These are phyloP conservation scores for Trichoderma arundinaceum DNA, from an alignment of 2,329 filamentous ascomycete species.

Conservation along the genomic window DNA sequence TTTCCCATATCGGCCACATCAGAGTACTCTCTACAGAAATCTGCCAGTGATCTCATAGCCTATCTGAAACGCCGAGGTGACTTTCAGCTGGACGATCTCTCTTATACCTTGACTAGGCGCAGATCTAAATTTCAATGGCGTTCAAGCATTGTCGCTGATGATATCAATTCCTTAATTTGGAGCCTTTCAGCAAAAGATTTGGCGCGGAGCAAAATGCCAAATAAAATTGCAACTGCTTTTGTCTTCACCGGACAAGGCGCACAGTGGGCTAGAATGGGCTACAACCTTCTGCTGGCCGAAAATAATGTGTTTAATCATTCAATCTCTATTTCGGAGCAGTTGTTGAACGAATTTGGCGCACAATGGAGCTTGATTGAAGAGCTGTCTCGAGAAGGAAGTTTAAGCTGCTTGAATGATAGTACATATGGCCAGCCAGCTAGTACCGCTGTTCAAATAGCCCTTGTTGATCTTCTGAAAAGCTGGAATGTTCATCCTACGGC, in stretches of 20 bases:
- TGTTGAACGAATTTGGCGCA: conserved; percentile 1
- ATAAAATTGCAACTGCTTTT: not conserved
- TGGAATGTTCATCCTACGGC: conserved; percentile 33
- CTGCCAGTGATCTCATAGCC: not conserved
- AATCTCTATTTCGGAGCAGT: not conserved
- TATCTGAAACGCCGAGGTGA: not conserved
- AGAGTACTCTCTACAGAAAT: not conserved
- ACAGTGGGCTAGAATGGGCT: conserved; percentile 15
- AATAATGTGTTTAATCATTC: not conserved
- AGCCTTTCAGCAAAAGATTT: conserved; percentile 1
- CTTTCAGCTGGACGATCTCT: not conserved
- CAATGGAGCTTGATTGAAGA: conserved; percentile 21
- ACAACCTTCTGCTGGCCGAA: not conserved
- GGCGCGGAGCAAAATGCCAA: not conserved
- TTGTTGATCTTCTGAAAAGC: conserved; percentile 33
- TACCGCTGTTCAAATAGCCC: conserved; percentile 37
- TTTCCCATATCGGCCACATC: conserved; percentile 8
- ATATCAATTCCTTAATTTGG: not conserved
- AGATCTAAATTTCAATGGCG: conserved; percentile 21
- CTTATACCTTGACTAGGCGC: not conserved
- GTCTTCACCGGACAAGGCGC: conserved; percentile 27
- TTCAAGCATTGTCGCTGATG: not conserved
- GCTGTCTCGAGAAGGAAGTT: not conserved
- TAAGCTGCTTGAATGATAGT: conserved; percentile 32
- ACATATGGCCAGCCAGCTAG: conserved; percentile 35